Conservation (phyloP, 345 rosid genomes). For the Syzygium oleosum region DNA sequence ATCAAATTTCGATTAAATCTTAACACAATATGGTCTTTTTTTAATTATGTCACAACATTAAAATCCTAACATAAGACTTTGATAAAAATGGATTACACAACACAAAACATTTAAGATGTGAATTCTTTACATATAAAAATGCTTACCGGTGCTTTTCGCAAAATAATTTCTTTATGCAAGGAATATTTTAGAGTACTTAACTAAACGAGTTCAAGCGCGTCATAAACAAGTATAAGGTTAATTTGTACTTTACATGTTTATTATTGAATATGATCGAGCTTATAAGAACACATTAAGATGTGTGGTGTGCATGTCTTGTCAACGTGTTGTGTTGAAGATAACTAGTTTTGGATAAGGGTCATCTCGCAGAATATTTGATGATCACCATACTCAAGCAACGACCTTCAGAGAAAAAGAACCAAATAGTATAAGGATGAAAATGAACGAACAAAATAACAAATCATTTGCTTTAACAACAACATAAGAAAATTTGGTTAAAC, state of each 20-base stretch:
- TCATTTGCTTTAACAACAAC: neutral
- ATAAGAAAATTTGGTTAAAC: neutral
- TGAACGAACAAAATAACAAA: neutral
- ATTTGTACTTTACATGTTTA: neutral
- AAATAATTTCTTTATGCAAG: too few species aligned
- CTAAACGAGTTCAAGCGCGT: too few species aligned
- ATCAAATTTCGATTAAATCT: too few species aligned
- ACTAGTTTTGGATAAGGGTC: neutral
- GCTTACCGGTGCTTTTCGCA: too few species aligned
- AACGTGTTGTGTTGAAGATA: neutral
- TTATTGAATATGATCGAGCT: neutral
- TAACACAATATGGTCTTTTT: too few species aligned
- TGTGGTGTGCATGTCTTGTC: neutral
- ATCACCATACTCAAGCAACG: neutral
- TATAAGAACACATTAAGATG: neutral
- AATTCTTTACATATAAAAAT: too few species aligned
- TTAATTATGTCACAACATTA: too few species aligned
- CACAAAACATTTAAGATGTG: too few species aligned
- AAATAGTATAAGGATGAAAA: neutral
- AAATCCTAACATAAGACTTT: too few species aligned
- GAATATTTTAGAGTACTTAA: too few species aligned
- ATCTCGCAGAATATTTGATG: neutral
- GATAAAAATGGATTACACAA: too few species aligned
- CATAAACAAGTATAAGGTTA: neutral
- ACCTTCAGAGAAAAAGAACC: neutral